A percentile compares a stretch with the other conserved stretches of the same genome.
Conservation (phyloP, 768 basidiomycete genomes). For the Cyclocybe aegerita region DNA sequence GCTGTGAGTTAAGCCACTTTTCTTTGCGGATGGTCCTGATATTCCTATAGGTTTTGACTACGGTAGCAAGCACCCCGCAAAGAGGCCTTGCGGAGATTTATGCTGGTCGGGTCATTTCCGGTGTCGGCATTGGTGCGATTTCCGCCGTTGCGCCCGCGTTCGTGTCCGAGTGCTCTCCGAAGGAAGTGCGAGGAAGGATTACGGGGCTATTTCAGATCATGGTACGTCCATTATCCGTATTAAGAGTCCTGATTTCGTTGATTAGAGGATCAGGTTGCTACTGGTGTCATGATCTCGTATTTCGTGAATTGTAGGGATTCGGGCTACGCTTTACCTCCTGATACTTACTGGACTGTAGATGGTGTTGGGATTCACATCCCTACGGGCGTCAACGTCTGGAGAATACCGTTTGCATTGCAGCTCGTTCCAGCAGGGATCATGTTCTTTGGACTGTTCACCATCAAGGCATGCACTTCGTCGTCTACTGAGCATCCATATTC, state of each 20-base stretch:
- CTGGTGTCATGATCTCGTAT: constrained; percentile 84
- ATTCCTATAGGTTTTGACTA: constrained; percentile 60
- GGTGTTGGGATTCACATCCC: constrained; percentile 58
- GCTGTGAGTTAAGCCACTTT: constrained; percentile 50
- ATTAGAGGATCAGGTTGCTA: constrained; percentile 44
- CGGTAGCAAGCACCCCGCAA: constrained; percentile 51
- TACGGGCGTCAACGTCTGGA: constrained; percentile 54
- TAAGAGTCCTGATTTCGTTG: neutral
- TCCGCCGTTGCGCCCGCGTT: constrained; percentile 83
- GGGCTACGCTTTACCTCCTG: too few species aligned
- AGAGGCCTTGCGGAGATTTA: constrained; percentile 72
- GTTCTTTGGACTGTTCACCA: constrained; percentile 63
- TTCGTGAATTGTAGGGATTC: constrained; percentile 66
- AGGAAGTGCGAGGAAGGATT: constrained; percentile 82
- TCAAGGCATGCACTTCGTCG: constrained; percentile 38
- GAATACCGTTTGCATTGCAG: constrained; percentile 76
- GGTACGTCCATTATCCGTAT: constrained; percentile 32
- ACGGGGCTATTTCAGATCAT: constrained; percentile 87
- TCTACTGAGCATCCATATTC: neutral
- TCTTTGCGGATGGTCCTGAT: neutral
- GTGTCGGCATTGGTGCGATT: constrained; percentile 81
- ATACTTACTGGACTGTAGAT: constrained; percentile 30
- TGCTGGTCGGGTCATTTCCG: constrained; percentile 76
- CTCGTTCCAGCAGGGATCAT: constrained; percentile 75
- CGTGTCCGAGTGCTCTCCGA: constrained; percentile 86